Evolutionary conservation across 345 rosid genomes (phyloP).

Genomic region (Aurinia saxatilis): DNA sequence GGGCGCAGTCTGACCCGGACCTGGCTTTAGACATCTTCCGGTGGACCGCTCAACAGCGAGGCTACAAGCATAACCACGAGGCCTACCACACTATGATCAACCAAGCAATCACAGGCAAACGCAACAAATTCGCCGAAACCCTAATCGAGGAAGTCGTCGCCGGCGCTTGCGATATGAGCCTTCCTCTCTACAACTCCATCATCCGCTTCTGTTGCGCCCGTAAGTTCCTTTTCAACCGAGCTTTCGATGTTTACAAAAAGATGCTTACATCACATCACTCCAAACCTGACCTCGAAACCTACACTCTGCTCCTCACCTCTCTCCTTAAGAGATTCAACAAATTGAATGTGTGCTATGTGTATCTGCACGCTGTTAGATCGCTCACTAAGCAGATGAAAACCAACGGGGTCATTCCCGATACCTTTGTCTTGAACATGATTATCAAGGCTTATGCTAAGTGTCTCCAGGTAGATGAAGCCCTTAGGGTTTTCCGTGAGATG

Average conservation of each 20-base stretch:
- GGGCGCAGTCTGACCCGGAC: constrained; percentile 77
- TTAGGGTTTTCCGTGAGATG: constrained; percentile 66
- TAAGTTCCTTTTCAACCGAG: constrained; percentile 60
- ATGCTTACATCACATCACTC: constrained; percentile 58
- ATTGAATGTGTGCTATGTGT: constrained; percentile 63
- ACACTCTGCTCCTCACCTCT: constrained; percentile 47
- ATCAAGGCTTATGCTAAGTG: constrained; percentile 81
- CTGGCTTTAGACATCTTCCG: constrained; percentile 89
- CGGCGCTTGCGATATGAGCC: constrained; percentile 69
- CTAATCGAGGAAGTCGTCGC: constrained; percentile 72
- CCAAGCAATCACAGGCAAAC: constrained; percentile 50
- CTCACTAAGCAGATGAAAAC: constrained; percentile 83
- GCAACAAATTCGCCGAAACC: constrained; percentile 65
- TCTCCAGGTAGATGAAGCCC: constrained; percentile 66
- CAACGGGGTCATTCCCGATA: constrained; percentile 70
- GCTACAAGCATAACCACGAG: constrained; percentile 57
- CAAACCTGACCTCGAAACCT: constrained; percentile 76
- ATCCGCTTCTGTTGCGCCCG: constrained; percentile 79
- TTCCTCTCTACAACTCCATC: constrained; percentile 62
- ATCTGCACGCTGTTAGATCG: constrained; percentile 71
- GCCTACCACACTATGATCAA: constrained; percentile 64
- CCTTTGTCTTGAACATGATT: constrained; percentile 75
- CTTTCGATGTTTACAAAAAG: constrained; percentile 77
- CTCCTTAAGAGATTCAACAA: constrained; percentile 72
- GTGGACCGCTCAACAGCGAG: constrained; percentile 73